Percentiles rank a stretch among this genome's conserved stretches.
These are phyloP conservation scores for Podospora comata DNA, from an alignment of 495 filamentous ascomycete species.

Conservation along the genomic window DNA sequence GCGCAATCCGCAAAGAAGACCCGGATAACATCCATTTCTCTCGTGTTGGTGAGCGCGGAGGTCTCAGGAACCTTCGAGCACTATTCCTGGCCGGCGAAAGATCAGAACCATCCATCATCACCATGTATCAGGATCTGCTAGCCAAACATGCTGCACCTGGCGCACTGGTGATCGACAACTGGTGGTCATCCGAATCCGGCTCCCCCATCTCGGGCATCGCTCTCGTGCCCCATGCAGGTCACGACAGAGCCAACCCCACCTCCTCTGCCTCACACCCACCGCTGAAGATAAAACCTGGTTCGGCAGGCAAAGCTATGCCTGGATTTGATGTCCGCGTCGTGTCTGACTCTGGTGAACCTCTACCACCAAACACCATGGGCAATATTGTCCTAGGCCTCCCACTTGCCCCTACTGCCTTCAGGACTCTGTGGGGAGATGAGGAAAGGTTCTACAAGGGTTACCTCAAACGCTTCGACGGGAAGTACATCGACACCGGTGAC, in stretches of 20 bases:
- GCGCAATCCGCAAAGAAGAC: conserved; percentile 84
- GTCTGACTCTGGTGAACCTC: conserved; percentile 69
- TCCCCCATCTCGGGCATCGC: conserved; percentile 84
- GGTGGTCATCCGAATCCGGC: conserved; percentile 94
- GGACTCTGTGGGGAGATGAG: conserved; percentile 78
- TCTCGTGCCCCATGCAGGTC: conserved; percentile 54
- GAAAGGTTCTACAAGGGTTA: conserved; percentile 81
- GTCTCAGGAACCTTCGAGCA: conserved; percentile 63
- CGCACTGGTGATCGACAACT: conserved; percentile 81
- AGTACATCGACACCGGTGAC: conserved; percentile 88
- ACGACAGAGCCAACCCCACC: conserved; percentile 33
- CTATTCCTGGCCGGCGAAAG: conserved; percentile 88
- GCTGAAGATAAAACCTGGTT: conserved; percentile 68
- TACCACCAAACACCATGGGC: conserved; percentile 70
- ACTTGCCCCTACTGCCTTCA: conserved; percentile 80
- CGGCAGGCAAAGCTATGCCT: conserved; percentile 84
- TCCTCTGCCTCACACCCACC: conserved; percentile 16
- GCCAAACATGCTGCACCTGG: conserved; percentile 57
- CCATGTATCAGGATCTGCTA: conserved; percentile 71
- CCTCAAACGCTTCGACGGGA: conserved; percentile 70
- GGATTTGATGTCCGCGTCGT: conserved; percentile 85
- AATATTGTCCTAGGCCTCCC: conserved; percentile 86
- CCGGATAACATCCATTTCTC: conserved; percentile 65
- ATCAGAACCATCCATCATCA: conserved; percentile 82
- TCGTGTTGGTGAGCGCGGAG: conserved; percentile 58